A percentile compares a stretch with the other conserved stretches of the same genome.
Conservation (phyloP, 345 rosid genomes). For the Linum trigynum region DNA sequence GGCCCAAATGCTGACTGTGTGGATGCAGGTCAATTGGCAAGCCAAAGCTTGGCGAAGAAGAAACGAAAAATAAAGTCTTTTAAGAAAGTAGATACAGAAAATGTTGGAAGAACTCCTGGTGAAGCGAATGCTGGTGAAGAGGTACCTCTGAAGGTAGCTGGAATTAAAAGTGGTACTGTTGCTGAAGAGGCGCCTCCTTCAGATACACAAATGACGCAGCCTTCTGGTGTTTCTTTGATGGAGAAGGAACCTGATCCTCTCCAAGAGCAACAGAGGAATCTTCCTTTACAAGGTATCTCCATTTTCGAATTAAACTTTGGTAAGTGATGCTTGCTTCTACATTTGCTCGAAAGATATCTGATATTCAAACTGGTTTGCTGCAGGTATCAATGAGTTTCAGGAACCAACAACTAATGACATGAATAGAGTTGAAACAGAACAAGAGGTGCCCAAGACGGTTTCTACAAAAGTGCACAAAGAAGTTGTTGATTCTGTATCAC, state of each 20-base stretch:
- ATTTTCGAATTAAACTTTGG: too few species aligned
- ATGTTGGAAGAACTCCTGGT: conserved; percentile 11
- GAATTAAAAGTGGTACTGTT: conserved; percentile 8
- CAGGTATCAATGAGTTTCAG: neutral
- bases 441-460: conserved; percentile 12
- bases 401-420: conserved; percentile 6
- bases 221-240: conserved; percentile 12
- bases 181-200: conserved; percentile 17
- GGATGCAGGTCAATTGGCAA: conserved; percentile 6
- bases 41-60: conserved; percentile 15
- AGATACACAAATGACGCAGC: conserved; percentile 17
- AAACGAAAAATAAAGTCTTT: conserved; percentile 26
- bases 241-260: conserved; percentile 19
- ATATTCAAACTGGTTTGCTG: neutral
- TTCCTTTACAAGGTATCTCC: conserved; percentile 14
- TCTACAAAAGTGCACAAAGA: conserved; percentile 1
- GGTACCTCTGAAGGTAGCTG: conserved; percentile 8
- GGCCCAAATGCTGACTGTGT: conserved; percentile 10
- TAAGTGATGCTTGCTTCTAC: too few species aligned
- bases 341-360: neutral
- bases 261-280: conserved; percentile 15
- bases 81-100: conserved; percentile 15
- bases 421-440: conserved; percentile 10
- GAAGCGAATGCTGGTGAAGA: conserved; percentile 13
- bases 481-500: neutral